These are phyloP conservation scores for Podaxis pistillaris DNA, from an alignment of 768 basidiomycete species.

Conservation along the genomic window DNA sequence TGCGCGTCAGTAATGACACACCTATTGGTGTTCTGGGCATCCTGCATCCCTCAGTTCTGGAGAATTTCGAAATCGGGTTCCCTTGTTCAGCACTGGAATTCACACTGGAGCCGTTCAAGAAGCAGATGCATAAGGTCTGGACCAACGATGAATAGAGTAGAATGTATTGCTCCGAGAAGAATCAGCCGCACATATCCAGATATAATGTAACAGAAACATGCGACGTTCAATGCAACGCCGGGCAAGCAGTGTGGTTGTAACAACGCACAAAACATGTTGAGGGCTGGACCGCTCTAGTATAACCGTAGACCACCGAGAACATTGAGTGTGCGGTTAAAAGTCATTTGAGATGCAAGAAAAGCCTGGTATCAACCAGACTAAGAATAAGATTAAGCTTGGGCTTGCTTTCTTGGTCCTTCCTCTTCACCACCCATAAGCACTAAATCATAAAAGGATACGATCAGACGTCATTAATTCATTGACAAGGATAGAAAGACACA, in stretches of 20 bases:
- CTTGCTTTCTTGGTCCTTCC: constrained; percentile 22
- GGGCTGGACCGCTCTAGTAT: constrained; percentile 1
- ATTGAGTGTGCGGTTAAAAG: neutral
- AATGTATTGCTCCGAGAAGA: neutral
- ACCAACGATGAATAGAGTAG: constrained; percentile 45
- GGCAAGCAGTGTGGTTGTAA: neutral
- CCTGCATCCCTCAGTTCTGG: constrained; percentile 87
- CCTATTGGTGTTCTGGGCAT: constrained; percentile 90
- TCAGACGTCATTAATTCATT: neutral
- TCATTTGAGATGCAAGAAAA: neutral
- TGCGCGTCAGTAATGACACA: constrained; percentile 52
- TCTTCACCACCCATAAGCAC: constrained; percentile 36
- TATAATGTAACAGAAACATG: constrained; percentile 18
- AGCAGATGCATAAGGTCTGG: constrained; percentile 57
- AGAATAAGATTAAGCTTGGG: constrained; percentile 8
- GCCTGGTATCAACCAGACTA: neutral
- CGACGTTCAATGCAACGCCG: neutral
- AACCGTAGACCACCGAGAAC: neutral
- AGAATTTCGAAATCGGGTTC: constrained; percentile 91
- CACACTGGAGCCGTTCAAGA: constrained; percentile 92
- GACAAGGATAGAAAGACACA: constrained; percentile 25
- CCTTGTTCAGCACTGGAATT: constrained; percentile 97
- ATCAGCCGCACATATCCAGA: neutral
- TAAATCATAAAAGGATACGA: neutral
- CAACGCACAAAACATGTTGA: neutral